Evolutionary conservation across 192 early-diverging fungal genomes (phyloP).

Genomic region (Coemansia javaensis): DNA sequence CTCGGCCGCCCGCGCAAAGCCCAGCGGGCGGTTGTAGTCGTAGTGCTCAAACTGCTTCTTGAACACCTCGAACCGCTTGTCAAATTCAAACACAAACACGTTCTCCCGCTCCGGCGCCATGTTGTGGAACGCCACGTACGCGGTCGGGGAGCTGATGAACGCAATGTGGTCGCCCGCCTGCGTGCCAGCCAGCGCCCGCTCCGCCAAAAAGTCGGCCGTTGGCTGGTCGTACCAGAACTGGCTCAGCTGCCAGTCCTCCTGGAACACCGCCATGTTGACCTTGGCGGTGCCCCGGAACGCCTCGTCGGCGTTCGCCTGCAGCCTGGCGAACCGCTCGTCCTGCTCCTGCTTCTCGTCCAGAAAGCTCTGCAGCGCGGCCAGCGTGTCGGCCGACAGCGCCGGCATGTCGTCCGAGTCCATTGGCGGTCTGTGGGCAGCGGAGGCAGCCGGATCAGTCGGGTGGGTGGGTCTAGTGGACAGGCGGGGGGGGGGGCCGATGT

Average conservation of each 20-base stretch:
- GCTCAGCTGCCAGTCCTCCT: constrained; percentile 75
- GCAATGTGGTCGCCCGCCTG: constrained; percentile 23
- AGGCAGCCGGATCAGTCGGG: no score
- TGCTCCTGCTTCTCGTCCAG: constrained; percentile 61
- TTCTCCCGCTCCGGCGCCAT: constrained; percentile 20
- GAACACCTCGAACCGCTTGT: constrained; percentile 69
- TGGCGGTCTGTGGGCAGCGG: no score
- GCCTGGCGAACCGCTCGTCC: constrained; percentile 59
- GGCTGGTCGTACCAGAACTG: constrained; percentile 56
- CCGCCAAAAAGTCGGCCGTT: constrained; percentile 50
- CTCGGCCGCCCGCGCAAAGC: constrained; percentile 43
- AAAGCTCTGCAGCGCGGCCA: constrained; percentile 59
- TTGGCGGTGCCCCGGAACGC: constrained; percentile 39
- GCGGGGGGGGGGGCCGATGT: no score
- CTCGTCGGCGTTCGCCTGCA: constrained; percentile 52
- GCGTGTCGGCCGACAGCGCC: constrained; percentile 49
- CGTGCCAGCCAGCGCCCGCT: constrained; percentile 47
- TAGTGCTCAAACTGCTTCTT: constrained; percentile 63
- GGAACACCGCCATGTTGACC: constrained; percentile 61
- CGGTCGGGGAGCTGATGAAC: constrained; percentile 48
- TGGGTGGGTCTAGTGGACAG: no score
- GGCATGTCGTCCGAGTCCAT: constrained; percentile 27
- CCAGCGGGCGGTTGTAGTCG: constrained; percentile 66
- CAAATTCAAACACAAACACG: constrained; percentile 68
- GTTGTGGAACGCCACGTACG: constrained; percentile 39